Evolutionary conservation across 495 filamentous ascomycete genomes (phyloP), one percentile per base, ranked within the genome.

Genomic region (Hypoxylon perforatum): DNA sequence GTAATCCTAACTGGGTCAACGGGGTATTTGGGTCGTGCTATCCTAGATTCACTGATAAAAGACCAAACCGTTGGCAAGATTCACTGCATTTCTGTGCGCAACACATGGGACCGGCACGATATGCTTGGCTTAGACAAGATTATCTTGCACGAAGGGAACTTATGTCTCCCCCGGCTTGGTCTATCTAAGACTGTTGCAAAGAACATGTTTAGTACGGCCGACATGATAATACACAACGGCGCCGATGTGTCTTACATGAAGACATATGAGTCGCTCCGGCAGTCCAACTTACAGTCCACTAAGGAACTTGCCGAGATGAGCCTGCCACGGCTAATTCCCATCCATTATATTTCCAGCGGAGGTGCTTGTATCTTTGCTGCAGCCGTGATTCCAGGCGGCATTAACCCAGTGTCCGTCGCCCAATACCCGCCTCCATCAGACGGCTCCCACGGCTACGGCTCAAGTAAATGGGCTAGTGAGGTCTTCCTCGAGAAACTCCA

Each of bases 391-490:
- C 21, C 61, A 78, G 39, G 46, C 65, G 38, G 39, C 45, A 56
- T 70, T n/a, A 17, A 1, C 1, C 39, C 39, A 3, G 39, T 17
- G 5, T 15, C 39, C 17, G 39, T 42, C 14, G 39, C n/a, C 2
- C 5, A 8, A 2, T 38, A 38, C 41, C 64, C 67, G 58, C 11
- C 55, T 28, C 57, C 22, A 10, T 44, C 25, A 7, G 73, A 74
- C 15, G 71, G 70, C 15, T 54, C 63, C 1, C 67, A 82, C 46
- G 85, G 85, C 0, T 88, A 87, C 55, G 65, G 67, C 0, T 76
- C 83, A 0, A 70, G 75, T 2, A 85, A 85, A 28, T 89, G 86
- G 86, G 86, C 80, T 0, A 79, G 81, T 54, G 86, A 89, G 70
- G 55, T 50, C 6, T 67, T 77, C 21, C 72, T 88, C 0, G 84